These are phyloP conservation scores for Clonostachys rhizophaga DNA, from an alignment of 2,329 filamentous ascomycete genomes.

Conservation along the genomic window DNA sequence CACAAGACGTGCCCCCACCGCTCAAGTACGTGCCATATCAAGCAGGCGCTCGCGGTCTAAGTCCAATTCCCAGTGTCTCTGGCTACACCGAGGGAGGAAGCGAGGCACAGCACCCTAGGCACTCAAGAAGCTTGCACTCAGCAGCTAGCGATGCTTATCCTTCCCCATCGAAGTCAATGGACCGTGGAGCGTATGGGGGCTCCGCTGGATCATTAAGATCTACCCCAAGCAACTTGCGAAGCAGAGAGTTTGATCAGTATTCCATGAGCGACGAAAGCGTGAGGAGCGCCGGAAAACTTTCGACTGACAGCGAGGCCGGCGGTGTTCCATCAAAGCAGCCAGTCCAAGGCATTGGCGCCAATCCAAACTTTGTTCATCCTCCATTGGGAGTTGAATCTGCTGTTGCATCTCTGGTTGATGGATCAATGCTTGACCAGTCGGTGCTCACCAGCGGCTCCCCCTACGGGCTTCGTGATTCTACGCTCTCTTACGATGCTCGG, in stretches of 20 bases:
- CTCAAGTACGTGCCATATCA: conserved; percentile 65
- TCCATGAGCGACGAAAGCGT: conserved; percentile 41
- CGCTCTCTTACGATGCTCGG: conserved; percentile 23
- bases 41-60: conserved; percentile 67
- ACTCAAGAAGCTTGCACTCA: conserved; percentile 47
- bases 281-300: conserved; percentile 50
- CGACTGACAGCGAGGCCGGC: conserved; percentile 52
- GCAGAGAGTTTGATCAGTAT: conserved; percentile 49
- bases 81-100: conserved; percentile 73
- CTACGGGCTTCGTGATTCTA: conserved; percentile 31
- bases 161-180: conserved; percentile 53
- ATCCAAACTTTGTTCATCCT: conserved; percentile 71
- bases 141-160: conserved; percentile 49
- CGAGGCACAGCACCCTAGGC: conserved; percentile 49
- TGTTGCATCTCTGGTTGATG: conserved; percentile 80
- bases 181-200: conserved; percentile 22
- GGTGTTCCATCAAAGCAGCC: conserved; percentile 62
- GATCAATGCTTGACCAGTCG: conserved; percentile 65
- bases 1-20: conserved; percentile 59
- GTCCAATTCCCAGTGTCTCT: conserved; percentile 88
- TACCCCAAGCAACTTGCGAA: conserved; percentile 32
- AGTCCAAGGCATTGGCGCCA: conserved; percentile 66
- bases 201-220: conserved; percentile 26
- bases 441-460: conserved; percentile 59
- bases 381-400: conserved; percentile 77